A percentile compares a stretch with the other conserved stretches of the same genome.
Evolutionary conservation across 202 grass and related monocot species (phyloP).

Genomic region (Zoysia matrella): DNA sequence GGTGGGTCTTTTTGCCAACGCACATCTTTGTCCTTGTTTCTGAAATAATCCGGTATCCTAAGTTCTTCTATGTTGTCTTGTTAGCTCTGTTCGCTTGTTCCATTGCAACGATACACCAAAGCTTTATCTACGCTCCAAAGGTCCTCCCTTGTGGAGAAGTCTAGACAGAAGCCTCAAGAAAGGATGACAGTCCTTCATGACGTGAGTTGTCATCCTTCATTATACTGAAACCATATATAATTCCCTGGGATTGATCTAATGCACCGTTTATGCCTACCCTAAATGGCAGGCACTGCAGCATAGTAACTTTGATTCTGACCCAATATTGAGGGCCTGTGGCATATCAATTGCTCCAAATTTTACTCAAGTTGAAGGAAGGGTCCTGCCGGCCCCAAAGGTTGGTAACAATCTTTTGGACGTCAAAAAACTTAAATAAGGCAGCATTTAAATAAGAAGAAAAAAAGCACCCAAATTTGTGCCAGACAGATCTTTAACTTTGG

Average conservation of each 20-base stretch:
- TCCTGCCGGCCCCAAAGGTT: constrained; percentile 80
- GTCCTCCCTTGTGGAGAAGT: constrained; percentile 72
- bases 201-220: constrained; percentile 33
- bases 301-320: constrained; percentile 75
- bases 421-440: background rate
- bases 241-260: constrained; percentile 14
- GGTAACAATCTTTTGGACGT: background rate
- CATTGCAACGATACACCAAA: constrained; percentile 74
- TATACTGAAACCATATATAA: constrained; percentile 10
- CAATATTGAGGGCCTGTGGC: constrained; percentile 73
- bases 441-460: background rate
- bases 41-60: background rate
- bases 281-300: constrained; percentile 51
- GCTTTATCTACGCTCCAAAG: constrained; percentile 60
- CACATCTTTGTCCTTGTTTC: background rate
- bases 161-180: constrained; percentile 74
- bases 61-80: constrained; percentile 1
- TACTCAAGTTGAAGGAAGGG: constrained; percentile 72
- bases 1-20: constrained; percentile 41
- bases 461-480: background rate
- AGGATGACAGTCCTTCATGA: constrained; percentile 63
- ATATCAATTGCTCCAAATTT: constrained; percentile 67
- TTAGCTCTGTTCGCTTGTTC: constrained; percentile 57
- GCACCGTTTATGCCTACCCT: constrained; percentile 17
- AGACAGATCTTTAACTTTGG: background rate